Conservation (phyloP, 352 stramenopile species). For the Phytophthora parvispora region DNA sequence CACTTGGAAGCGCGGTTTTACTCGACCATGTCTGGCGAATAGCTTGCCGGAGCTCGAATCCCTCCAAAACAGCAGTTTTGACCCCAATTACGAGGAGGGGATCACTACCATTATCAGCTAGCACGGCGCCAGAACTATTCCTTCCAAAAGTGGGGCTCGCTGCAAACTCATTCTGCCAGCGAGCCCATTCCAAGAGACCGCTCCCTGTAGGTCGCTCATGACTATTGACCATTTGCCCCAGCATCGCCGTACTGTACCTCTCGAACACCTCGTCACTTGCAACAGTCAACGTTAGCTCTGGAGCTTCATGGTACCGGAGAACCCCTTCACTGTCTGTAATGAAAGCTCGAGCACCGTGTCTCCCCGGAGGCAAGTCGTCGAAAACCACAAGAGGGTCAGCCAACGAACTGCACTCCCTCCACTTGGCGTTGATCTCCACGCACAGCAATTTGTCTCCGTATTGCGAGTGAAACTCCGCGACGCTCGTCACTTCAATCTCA, state of each 20-base stretch:
- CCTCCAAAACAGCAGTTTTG: constrained; percentile 49
- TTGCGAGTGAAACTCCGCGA: background rate
- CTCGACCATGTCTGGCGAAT: constrained; percentile 57
- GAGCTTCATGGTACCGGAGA: too few relatives aligned
- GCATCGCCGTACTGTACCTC: constrained; percentile 6
- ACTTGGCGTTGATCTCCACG: constrained; percentile 23
- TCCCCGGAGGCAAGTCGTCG: constrained; percentile 7
- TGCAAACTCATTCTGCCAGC: background rate
- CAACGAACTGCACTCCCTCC: constrained; percentile 16
- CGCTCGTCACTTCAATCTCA: constrained; percentile 3
- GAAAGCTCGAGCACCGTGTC: too few relatives aligned
- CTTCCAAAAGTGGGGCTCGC: too few relatives aligned
- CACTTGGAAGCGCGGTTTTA: constrained; percentile 5
- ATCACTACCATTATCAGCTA: background rate
- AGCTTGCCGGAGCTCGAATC: constrained; percentile 36
- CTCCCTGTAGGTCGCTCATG: background rate
- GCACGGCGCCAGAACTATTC: too few relatives aligned
- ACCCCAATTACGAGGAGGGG: constrained; percentile 53
- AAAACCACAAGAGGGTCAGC: constrained; percentile 5
- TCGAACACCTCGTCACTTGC: constrained; percentile 3
- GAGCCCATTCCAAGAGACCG: constrained; percentile 14
- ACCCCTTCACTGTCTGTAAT: too few relatives aligned
- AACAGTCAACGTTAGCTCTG: too few relatives aligned
- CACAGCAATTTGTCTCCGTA: constrained; percentile 21
- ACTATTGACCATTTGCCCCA: background rate